These are phyloP conservation scores for Myxozyma kluyveri DNA, from an alignment of 805 yeast species.

Conservation along the genomic window DNA sequence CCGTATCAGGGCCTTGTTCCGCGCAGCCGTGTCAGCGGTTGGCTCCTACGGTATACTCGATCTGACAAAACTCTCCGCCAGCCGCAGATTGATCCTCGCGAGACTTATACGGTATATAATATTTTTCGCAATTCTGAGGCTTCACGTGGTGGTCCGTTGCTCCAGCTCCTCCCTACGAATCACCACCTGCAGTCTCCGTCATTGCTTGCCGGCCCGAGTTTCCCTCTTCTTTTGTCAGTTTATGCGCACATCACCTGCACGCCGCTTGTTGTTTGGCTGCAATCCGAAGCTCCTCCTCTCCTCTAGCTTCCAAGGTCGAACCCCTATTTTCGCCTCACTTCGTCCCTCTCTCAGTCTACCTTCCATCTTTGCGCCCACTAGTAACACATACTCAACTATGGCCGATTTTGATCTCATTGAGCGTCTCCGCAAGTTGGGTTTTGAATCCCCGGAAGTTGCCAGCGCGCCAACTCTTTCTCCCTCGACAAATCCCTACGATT, in stretches of 20 bases:
- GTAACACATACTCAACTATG: neutral
- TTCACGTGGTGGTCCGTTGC: too few relatives aligned
- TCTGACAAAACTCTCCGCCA: too few relatives aligned
- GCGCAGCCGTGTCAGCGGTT: too few relatives aligned
- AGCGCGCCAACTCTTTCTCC: constrained; percentile 47
- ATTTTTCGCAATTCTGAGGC: too few relatives aligned
- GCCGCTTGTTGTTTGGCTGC: neutral
- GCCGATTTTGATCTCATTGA: constrained; percentile 8
- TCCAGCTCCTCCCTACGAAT: too few relatives aligned
- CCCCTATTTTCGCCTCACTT: neutral
- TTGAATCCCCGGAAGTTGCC: constrained; percentile 12
- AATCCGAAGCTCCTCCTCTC: constrained; percentile 1
- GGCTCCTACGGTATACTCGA: too few relatives aligned
- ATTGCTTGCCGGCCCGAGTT: neutral
- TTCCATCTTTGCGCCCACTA: neutral
- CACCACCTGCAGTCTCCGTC: neutral
- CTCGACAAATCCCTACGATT: constrained; percentile 74
- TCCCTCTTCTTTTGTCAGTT: neutral
- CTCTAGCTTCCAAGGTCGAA: neutral
- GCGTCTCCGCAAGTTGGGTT: constrained; percentile 16
- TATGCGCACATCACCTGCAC: neutral
- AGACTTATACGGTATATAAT: too few relatives aligned
- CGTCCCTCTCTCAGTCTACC: neutral
- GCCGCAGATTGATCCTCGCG: too few relatives aligned
- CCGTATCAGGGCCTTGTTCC: too few relatives aligned